Evolutionary conservation across 768 basidiomycete species (phyloP), one percentile per base, ranked within the genome.

Genomic region (Termitomyces sp.): DNA sequence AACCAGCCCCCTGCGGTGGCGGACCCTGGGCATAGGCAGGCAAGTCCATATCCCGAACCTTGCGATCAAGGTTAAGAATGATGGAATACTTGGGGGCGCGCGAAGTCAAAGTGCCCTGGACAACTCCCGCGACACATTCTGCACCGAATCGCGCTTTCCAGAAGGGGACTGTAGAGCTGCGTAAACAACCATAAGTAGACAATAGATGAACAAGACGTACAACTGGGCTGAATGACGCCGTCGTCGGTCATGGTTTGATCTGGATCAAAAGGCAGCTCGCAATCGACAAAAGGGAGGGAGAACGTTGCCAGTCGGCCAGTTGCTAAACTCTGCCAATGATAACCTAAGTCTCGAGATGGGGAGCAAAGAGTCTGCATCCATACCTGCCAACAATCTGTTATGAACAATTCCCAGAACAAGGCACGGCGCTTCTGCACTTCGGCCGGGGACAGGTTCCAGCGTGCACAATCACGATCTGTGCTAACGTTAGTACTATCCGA

Each of bases 361-460:
- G 42, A 38, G 51, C 32, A 40, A 33, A 56, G 22, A 16, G 15
- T 20, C 18, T 45, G 18, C 49, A 40, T 24, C 66, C 79, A 16
- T 61, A 87, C 89, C 80, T 88, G 87, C 87, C 88, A 90, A 62
- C 85, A 84, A 69, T 90, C 88, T 0, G 88, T 87, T 64, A 89
- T 86, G 65, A 88, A 89, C 33, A 90, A 62, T 62, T 90, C 88
- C 89, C 89, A 90, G 66, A 90, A 90, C 24, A 90, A 69, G 1
- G 85, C 81, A 35, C 88, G 81, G 4, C 89, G 81, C 69, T 89
- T 89, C 74, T 90, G 87, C 5, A 89, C 85, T 67, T 88, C 88
- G 1, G 79, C 76, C 3, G 80, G 79, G 6, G 82, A 64, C 20
- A 90, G 70, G 40, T 84, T 81, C 87, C 88, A 90, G 35, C 89